A percentile compares a stretch with the other conserved stretches of the same genome.
These are phyloP conservation scores for Kuraishia borneana DNA, from an alignment of 805 yeast genomes.

Conservation along the genomic window DNA sequence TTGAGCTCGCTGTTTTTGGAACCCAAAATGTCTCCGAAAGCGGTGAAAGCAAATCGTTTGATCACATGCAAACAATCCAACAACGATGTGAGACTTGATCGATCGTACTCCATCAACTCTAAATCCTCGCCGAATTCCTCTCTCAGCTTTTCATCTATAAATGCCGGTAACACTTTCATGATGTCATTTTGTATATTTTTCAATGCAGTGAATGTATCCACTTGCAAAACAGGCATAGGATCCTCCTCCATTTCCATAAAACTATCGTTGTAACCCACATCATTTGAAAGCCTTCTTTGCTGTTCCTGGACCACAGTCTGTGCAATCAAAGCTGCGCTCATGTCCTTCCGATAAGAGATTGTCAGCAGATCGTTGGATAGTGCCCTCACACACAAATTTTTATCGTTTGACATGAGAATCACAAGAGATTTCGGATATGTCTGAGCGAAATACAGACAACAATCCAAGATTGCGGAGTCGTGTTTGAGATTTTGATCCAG, in stretches of 20 bases:
- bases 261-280: not conserved
- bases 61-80: slow-evolving; percentile 30
- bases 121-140: slow-evolving; percentile 47
- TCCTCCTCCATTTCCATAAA: not conserved
- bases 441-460: slow-evolving; percentile 55
- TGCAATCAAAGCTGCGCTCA: slow-evolving; percentile 34
- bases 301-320: slow-evolving; percentile 24
- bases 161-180: slow-evolving; percentile 26
- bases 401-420: slow-evolving; percentile 70
- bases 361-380: slow-evolving; percentile 55
- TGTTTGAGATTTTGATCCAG: slow-evolving; percentile 33
- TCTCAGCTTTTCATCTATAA: slow-evolving; percentile 40
- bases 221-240: slow-evolving; percentile 6
- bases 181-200: slow-evolving; percentile 31
- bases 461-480: slow-evolving; percentile 82
- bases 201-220: slow-evolving; percentile 10
- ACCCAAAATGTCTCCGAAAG: slow-evolving; percentile 35
- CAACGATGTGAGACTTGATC: slow-evolving; percentile 21
- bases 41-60: slow-evolving; percentile 40
- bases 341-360: slow-evolving; percentile 34
- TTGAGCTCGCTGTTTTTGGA: slow-evolving; percentile 7
- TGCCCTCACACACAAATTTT: slow-evolving; percentile 73
- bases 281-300: not conserved
- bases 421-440: slow-evolving; percentile 26
- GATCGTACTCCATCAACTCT: slow-evolving; percentile 37